Conservation (phyloP, 345 rosid species). For the Angophora floribunda region DNA sequence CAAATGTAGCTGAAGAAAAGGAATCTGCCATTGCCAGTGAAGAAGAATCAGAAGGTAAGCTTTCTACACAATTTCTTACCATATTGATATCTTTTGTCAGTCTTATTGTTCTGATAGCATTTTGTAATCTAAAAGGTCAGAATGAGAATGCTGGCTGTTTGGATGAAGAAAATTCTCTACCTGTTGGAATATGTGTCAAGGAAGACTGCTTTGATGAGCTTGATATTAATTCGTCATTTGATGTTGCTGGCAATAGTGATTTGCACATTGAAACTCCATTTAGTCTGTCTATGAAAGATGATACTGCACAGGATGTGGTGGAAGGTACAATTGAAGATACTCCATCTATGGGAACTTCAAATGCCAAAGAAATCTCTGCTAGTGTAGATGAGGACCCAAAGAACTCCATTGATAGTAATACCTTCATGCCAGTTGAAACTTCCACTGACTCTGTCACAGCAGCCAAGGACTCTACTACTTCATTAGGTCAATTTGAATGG, state of each 20-base stretch:
- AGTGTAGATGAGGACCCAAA: background rate
- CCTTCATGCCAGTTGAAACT: conserved; percentile 5
- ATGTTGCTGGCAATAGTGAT: background rate
- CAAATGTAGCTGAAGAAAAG: conserved; percentile 1
- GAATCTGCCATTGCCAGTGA: background rate
- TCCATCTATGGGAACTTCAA: background rate
- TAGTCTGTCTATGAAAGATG: background rate
- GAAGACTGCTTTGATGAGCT: background rate
- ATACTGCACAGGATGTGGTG: background rate
- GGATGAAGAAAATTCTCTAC: conserved; percentile 5
- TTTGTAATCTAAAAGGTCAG: conserved; percentile 8
- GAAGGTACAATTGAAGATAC: background rate
- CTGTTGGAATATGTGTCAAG: background rate
- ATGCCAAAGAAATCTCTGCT: background rate
- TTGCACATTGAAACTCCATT: conserved; percentile 7
- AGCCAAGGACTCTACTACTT: background rate
- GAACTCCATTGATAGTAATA: background rate
- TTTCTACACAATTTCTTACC: background rate
- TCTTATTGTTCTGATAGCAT: background rate
- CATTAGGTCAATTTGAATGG: background rate
- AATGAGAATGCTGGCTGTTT: conserved; percentile 7
- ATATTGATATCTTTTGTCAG: background rate
- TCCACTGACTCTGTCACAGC: conserved; percentile 2
- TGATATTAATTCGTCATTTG: conserved; percentile 10
- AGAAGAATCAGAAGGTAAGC: conserved; percentile 33